phyloP scores from a whole-genome alignment of 176 grass and related monocot species.

The Raddia guianensis region DNA sequence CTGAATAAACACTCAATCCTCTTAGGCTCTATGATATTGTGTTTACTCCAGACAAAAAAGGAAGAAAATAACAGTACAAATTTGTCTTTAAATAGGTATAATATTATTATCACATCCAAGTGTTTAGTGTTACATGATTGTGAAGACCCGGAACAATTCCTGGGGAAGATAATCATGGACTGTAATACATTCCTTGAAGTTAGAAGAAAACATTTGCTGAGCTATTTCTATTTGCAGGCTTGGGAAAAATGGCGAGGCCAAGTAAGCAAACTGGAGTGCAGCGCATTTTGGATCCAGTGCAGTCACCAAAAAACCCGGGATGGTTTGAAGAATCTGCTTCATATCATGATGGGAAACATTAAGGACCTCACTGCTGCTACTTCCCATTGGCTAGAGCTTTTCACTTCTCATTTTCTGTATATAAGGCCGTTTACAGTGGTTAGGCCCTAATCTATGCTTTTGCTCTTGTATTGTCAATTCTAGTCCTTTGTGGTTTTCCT shows the following conservation, averaged over 20 bases:
- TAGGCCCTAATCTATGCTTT: constrained; percentile 30
- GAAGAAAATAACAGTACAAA: neutral
- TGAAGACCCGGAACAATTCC: neutral
- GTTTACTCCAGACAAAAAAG: neutral
- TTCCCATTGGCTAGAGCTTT: constrained; percentile 92
- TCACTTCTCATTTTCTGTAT: constrained; percentile 90
- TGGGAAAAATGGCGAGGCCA: constrained; percentile 94
- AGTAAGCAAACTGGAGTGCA: constrained; percentile 78
- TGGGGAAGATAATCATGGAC: neutral
- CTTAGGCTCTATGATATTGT: neutral
- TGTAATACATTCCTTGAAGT: constrained; percentile 32
- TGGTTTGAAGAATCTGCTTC: constrained; percentile 91
- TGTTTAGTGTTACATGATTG: neutral
- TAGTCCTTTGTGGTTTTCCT: constrained; percentile 35
- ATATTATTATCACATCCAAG: neutral
- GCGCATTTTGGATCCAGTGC: constrained; percentile 96
- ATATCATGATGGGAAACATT: constrained; percentile 91
- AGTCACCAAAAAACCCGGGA: constrained; percentile 79
- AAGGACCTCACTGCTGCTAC: constrained; percentile 69
- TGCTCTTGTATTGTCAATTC: constrained; percentile 24
- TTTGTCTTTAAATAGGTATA: neutral
- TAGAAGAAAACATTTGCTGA: constrained; percentile 28
- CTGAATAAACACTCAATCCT: neutral
- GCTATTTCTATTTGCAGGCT: constrained; percentile 56
- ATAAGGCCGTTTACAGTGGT: constrained; percentile 89